Evolutionary conservation across 768 basidiomycete genomes (phyloP).

Genomic region (Macrocybe gigantea): DNA sequence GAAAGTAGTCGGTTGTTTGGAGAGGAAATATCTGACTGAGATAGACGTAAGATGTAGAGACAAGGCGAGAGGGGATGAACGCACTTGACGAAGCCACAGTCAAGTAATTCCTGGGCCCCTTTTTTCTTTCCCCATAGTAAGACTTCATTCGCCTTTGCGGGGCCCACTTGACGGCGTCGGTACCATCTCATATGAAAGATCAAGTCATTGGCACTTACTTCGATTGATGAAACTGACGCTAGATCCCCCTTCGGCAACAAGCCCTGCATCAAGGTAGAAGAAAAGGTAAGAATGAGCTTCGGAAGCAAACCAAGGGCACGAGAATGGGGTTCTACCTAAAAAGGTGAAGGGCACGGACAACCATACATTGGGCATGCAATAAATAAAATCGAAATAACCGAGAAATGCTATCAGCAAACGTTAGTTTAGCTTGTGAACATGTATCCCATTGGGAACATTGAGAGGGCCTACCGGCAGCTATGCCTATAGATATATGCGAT

Average conservation of each 20-base stretch:
- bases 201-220: constrained; percentile 31
- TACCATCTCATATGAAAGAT: neutral
- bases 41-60: constrained; percentile 1
- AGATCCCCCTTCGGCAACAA: constrained; percentile 63
- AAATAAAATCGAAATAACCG: constrained; percentile 76
- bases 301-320: neutral
- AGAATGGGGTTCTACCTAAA: constrained; percentile 32
- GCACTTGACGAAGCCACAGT: constrained; percentile 63
- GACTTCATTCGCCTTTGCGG: constrained; percentile 65
- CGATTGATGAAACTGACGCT: constrained; percentile 64
- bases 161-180: constrained; percentile 45
- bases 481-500: constrained; percentile 32
- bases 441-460: neutral
- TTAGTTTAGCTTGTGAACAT: neutral
- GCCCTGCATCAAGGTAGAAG: constrained; percentile 30
- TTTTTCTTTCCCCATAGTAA: constrained; percentile 68
- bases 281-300: neutral
- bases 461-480: constrained; percentile 47
- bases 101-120: constrained; percentile 47
- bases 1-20: constrained; percentile 47
- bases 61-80: neutral
- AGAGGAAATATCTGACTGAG: constrained; percentile 54
- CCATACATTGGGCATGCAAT: constrained; percentile 55
- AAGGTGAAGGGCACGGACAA: constrained; percentile 65
- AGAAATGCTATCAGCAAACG: constrained; percentile 39